Base-by-base conservation (phyloP, 129 eudicot genomes). In the Logfia minima region DNA sequence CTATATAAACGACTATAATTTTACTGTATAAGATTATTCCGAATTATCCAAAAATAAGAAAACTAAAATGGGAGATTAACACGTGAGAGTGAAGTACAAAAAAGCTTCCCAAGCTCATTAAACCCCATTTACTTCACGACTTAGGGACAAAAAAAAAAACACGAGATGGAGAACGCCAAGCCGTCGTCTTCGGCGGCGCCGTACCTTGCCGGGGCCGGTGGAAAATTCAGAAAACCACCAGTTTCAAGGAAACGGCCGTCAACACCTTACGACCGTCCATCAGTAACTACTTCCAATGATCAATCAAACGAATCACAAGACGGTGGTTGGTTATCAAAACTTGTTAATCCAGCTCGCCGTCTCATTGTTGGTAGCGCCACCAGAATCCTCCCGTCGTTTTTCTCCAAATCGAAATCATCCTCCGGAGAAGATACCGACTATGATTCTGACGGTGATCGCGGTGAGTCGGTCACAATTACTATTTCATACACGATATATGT, bases 191-290 rank as follows among this genome's bases (percentile, higher is more conserved):
- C 86, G 84, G 82, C 74, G 84, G 41, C 74, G 48, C 84, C 81
- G 53, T 75, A 66, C 58, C 77, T 80, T 0, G 76, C 85, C 67
- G 93, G 93, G 35, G 92, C 86, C 84, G 96, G 92, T 74, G 96
- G 96, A 3, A 90, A 90, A 75, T 77, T 86, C 43, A 60, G 85
- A 31, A 90, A 81, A 78, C 81, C 90, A 10, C 85, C 85, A 62
- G 24, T 70, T 62, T 71, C 87, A 75, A 63, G 89, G 76, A 85
- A 81, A 69, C 88, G 83, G 3, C 84, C 82, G 41, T 69, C 88
- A 1, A 90, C 90, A 19, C 96, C 96, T 17, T 90, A 88, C 82
- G 91, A 73, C 79, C 92, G 96, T 32, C 96, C 89, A 8, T 79
- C 86, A 37, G 66, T 14, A 22, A 8, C 81, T 11, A 9, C 59